Evolutionary conservation across 805 yeast genomes (phyloP).

Genomic region (Metschnikowia sp.): DNA sequence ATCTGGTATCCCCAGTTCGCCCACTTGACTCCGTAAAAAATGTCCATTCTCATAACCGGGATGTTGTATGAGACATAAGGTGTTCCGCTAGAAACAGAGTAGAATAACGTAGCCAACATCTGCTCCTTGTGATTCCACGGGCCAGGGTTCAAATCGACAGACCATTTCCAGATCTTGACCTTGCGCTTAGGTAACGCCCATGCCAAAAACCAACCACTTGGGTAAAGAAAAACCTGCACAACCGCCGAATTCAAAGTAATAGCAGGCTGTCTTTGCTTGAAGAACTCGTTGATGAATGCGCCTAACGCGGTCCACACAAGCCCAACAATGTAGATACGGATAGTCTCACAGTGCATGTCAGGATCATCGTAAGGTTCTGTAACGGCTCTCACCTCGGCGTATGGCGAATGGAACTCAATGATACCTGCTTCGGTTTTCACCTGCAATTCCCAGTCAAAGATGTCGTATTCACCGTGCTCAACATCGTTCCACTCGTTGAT

Average conservation of each 20-base stretch:
- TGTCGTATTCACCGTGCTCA: background rate
- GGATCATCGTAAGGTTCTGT: constrained; percentile 53
- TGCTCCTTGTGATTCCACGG: constrained; percentile 64
- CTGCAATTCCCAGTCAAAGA: constrained; percentile 34
- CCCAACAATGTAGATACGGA: constrained; percentile 53
- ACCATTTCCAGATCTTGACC: constrained; percentile 39
- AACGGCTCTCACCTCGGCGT: constrained; percentile 65
- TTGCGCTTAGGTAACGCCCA: constrained; percentile 42
- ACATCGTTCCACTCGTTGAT: background rate
- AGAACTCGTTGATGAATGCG: constrained; percentile 56
- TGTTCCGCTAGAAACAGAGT: constrained; percentile 42
- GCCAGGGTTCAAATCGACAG: constrained; percentile 52
- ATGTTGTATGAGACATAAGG: constrained; percentile 50
- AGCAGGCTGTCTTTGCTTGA: constrained; percentile 54
- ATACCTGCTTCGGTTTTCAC: constrained; percentile 36
- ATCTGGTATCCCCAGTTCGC: constrained; percentile 47
- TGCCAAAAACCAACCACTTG: constrained; percentile 49
- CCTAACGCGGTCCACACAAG: constrained; percentile 52
- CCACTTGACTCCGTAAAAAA: constrained; percentile 45
- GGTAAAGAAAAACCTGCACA: constrained; percentile 58
- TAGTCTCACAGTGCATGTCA: constrained; percentile 45
- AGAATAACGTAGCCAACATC: constrained; percentile 50
- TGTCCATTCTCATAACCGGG: constrained; percentile 32
- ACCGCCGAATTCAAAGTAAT: constrained; percentile 49
- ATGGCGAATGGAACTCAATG: constrained; percentile 40